Percentiles rank a stretch among this genome's conserved stretches.
Evolutionary conservation across 768 basidiomycete genomes (phyloP).

Genomic region (Leccinum boreale): DNA sequence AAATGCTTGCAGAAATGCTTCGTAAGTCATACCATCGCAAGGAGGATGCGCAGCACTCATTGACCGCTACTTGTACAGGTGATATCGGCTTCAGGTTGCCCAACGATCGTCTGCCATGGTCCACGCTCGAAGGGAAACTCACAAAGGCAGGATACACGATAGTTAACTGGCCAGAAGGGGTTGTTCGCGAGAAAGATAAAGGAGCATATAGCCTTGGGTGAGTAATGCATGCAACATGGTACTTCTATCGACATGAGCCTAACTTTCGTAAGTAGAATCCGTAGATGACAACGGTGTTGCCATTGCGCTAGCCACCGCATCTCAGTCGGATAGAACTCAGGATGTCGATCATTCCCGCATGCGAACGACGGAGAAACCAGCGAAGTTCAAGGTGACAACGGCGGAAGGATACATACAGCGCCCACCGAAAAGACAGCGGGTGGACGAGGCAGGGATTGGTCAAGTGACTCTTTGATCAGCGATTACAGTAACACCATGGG

Average conservation of each 20-base stretch:
- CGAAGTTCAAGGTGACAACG: neutral
- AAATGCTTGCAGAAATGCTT: slow-evolving; percentile 5
- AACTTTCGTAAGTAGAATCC: too few relatives aligned
- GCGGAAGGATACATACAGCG: neutral
- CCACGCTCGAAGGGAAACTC: neutral
- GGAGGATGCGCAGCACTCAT: neutral
- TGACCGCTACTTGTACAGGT: neutral
- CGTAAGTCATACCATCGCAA: neutral
- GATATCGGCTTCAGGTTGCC: neutral
- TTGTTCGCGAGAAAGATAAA: neutral
- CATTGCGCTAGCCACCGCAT: too few relatives aligned
- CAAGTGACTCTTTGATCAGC: neutral
- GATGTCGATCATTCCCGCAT: too few relatives aligned
- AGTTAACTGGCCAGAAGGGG: neutral
- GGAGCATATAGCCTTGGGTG: neutral
- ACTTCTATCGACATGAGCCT: too few relatives aligned
- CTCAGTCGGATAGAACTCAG: too few relatives aligned
- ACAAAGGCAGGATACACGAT: neutral
- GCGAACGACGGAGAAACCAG: too few relatives aligned
- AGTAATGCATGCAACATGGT: neutral
- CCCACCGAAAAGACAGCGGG: neutral
- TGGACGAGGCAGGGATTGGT: neutral
- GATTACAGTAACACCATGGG: neutral
- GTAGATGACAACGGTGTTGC: too few relatives aligned
- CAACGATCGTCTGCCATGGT: neutral